Evolutionary conservation across 2,329 filamentous ascomycete species (phyloP).

Genomic region (Epichloe aotearoae): DNA sequence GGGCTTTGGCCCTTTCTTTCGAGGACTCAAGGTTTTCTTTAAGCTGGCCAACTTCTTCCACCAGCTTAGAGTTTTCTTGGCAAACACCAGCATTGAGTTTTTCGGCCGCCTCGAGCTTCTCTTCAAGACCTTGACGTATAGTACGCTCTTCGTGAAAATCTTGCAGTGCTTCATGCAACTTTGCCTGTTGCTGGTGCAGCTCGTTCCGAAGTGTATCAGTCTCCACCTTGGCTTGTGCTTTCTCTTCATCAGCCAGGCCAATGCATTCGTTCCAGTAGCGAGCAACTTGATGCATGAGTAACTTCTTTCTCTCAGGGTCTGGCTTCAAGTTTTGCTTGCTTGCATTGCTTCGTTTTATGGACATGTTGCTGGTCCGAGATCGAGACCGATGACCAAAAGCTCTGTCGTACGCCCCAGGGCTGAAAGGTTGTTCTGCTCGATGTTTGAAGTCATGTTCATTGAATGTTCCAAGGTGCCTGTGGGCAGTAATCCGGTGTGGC

Average conservation of each 20-base stretch:
- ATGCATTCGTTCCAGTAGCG: constrained; percentile 23
- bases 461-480: background rate
- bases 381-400: constrained; percentile 10
- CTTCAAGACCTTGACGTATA: constrained; percentile 13
- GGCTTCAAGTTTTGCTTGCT: constrained; percentile 7
- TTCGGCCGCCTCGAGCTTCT: constrained; percentile 14
- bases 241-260: constrained; percentile 17
- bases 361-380: constrained; percentile 21
- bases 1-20: constrained; percentile 8
- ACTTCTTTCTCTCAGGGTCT: constrained; percentile 14
- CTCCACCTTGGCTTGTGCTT: constrained; percentile 12
- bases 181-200: constrained; percentile 8
- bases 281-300: constrained; percentile 20
- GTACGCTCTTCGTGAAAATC: constrained; percentile 10
- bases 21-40: constrained; percentile 14
- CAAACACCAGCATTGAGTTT: constrained; percentile 11
- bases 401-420: background rate
- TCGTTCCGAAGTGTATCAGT: constrained; percentile 15
- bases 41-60: constrained; percentile 15
- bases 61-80: constrained; percentile 14
- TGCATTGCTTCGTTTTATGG: constrained; percentile 14
- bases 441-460: constrained; percentile 1
- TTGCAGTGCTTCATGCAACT: constrained; percentile 9
- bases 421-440: background rate
- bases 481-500: constrained; percentile 13